Conservation (phyloP, 2,329 filamentous ascomycete species). For the Aspergillus quadricinctus region DNA sequence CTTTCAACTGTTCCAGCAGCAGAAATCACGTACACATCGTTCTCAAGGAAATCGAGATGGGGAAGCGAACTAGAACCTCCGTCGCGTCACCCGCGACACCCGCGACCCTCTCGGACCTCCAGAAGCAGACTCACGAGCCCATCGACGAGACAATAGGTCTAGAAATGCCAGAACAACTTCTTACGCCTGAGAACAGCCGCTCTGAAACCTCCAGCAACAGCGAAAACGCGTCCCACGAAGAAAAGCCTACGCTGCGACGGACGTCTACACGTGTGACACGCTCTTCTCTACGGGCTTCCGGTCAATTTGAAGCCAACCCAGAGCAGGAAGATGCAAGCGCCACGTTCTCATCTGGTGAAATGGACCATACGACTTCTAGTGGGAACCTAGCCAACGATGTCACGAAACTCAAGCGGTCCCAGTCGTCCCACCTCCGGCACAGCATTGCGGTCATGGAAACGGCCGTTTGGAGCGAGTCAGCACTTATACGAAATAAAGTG, state of each 20-base stretch:
- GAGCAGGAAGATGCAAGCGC: constrained; percentile 19
- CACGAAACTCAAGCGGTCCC: constrained; percentile 29
- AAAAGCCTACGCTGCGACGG: constrained; percentile 28
- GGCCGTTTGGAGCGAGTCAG: constrained; percentile 23
- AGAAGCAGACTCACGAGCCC: constrained; percentile 22
- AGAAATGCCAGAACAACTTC: constrained; percentile 36
- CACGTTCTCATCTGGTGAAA: constrained; percentile 19
- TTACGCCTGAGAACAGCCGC: constrained; percentile 41
- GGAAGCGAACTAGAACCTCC: constrained; percentile 22
- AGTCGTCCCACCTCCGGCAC: constrained; percentile 34
- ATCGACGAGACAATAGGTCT: constrained; percentile 29
- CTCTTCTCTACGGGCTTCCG: constrained; percentile 32
- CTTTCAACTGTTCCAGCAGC: constrained; percentile 5
- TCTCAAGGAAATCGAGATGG: constrained; percentile 19
- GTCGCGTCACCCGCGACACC: constrained; percentile 31
- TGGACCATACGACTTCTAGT: constrained; percentile 23
- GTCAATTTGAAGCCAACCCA: constrained; percentile 22
- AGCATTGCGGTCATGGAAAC: constrained; percentile 41
- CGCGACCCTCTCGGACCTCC: constrained; percentile 24
- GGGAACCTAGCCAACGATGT: constrained; percentile 41
- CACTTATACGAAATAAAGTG: constrained; percentile 15
- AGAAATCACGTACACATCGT: constrained; percentile 2
- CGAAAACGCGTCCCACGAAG: constrained; percentile 32
- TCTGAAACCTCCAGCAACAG: constrained; percentile 42
- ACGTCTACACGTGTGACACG: constrained; percentile 39